Conservation (phyloP, 2,329 filamentous ascomycete species). For the Penicillium sp. region DNA sequence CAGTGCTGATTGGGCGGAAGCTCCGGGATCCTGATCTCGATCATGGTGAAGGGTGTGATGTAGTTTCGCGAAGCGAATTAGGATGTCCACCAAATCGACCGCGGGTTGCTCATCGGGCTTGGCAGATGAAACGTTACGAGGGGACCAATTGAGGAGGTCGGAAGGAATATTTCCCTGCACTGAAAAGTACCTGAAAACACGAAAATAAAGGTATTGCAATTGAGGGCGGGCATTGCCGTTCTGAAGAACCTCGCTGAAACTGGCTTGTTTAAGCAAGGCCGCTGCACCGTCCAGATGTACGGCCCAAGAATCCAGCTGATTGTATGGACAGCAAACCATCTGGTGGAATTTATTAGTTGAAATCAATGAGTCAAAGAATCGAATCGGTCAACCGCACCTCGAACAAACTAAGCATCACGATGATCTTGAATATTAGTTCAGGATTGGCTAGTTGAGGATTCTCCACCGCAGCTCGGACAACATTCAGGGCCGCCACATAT, state of each 20-base stretch:
- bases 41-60: conserved; percentile 12
- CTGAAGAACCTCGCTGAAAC: conserved; percentile 6
- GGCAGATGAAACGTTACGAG: conserved; percentile 1
- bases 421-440: conserved; percentile 20
- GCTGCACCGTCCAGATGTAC: conserved; percentile 27
- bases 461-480: conserved; percentile 20
- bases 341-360: conserved; percentile 4
- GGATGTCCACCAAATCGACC: conserved; percentile 23
- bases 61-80: conserved; percentile 23
- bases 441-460: conserved; percentile 18
- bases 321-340: conserved; percentile 27
- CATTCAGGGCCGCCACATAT: conserved; percentile 22
- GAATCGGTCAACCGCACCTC: conserved; percentile 20
- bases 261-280: conserved; percentile 20
- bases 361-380: too few species aligned
- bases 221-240: conserved; percentile 10
- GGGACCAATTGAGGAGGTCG: conserved; percentile 20
- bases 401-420: conserved; percentile 27
- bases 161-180: conserved; percentile 8
- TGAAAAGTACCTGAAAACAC: conserved; percentile 25
- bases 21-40: conserved; percentile 5
- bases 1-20: conserved; percentile 7
- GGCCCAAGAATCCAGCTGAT: conserved; percentile 19
- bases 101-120: conserved; percentile 12
- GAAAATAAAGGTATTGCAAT: conserved; percentile 23